These are phyloP conservation scores for Ogataea neopini DNA, from an alignment of 805 yeast species.

Conservation along the genomic window DNA sequence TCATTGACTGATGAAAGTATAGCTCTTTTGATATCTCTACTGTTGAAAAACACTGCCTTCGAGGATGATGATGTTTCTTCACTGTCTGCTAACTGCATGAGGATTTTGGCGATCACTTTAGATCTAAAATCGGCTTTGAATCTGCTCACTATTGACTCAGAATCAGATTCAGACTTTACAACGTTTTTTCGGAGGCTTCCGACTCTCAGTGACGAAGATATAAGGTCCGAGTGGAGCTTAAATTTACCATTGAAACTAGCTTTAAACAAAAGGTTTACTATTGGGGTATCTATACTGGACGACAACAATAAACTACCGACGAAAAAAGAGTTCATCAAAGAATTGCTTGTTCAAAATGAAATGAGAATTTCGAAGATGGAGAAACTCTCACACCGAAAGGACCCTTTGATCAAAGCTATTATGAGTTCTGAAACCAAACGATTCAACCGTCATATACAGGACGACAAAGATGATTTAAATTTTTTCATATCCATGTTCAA, in stretches of 20 bases:
- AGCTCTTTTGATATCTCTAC: slow-evolving; percentile 14
- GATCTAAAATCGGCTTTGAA: background rate
- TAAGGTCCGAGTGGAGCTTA: slow-evolving; percentile 11
- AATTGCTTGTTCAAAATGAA: background rate
- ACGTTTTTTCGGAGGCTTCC: slow-evolving; percentile 11
- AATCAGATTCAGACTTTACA: background rate
- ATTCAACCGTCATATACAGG: slow-evolving; percentile 59
- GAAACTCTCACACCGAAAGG: slow-evolving; percentile 30
- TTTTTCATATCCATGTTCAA: slow-evolving; percentile 51
- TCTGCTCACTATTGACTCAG: background rate
- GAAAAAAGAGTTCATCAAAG: slow-evolving; percentile 8
- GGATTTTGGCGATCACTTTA: background rate
- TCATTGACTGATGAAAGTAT: slow-evolving; percentile 12
- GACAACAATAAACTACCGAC: slow-evolving; percentile 2
- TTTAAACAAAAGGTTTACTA: slow-evolving; percentile 13
- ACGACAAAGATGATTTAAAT: slow-evolving; percentile 59
- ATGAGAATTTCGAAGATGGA: slow-evolving; percentile 1
- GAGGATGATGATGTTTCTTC: slow-evolving; percentile 17
- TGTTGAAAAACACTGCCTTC: slow-evolving; percentile 18
- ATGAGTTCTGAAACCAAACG: slow-evolving; percentile 48
- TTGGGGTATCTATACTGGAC: slow-evolving; percentile 4
- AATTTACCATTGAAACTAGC: slow-evolving; percentile 12
- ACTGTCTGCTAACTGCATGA: slow-evolving; percentile 24
- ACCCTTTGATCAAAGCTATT: slow-evolving; percentile 40
- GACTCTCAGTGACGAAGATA: slow-evolving; percentile 25